Conservation (phyloP, 495 filamentous ascomycete species). For the Hypoxylon fuscum region DNA sequence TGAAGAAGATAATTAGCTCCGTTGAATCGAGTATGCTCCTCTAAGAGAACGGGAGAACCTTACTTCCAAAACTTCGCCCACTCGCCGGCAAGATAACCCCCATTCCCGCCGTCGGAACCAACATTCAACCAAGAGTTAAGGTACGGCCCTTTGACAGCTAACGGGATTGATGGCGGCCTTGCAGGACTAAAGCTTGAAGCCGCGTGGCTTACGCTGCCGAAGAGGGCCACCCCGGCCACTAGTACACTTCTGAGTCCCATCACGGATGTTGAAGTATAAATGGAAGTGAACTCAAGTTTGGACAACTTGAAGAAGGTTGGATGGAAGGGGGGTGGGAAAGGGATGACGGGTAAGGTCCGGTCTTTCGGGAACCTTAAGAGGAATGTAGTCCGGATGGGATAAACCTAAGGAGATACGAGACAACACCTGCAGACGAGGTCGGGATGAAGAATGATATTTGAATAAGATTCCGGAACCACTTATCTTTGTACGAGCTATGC, state of each 20-base stretch:
- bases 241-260: slow-evolving; percentile 41
- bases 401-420: slow-evolving; percentile 24
- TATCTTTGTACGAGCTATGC: slow-evolving; percentile 32
- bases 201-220: slow-evolving; percentile 36
- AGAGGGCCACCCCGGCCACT: slow-evolving; percentile 40
- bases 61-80: slow-evolving; percentile 63
- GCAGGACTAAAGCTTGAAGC: slow-evolving; percentile 54
- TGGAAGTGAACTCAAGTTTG: slow-evolving; percentile 17
- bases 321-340: slow-evolving; percentile 2
- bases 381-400: slow-evolving; percentile 3
- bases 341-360: slow-evolving; percentile 28
- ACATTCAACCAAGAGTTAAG: slow-evolving; percentile 80
- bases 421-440: slow-evolving; percentile 16
- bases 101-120: slow-evolving; percentile 72
- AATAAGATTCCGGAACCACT: slow-evolving; percentile 31
- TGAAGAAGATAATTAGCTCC: slow-evolving; percentile 64
- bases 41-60: slow-evolving; percentile 50
- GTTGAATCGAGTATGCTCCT: slow-evolving; percentile 59
- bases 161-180: slow-evolving; percentile 78
- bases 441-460: slow-evolving; percentile 37
- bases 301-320: slow-evolving; percentile 15
- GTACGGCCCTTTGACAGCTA: slow-evolving; percentile 85
- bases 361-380: slow-evolving; percentile 30
- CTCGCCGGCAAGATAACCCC: slow-evolving; percentile 76
- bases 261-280: slow-evolving; percentile 29